A percentile compares a stretch with the other conserved stretches of the same genome.
Conservation (phyloP, 1,284 basidiomycete species). For the Coniferiporia weirii region DNA sequence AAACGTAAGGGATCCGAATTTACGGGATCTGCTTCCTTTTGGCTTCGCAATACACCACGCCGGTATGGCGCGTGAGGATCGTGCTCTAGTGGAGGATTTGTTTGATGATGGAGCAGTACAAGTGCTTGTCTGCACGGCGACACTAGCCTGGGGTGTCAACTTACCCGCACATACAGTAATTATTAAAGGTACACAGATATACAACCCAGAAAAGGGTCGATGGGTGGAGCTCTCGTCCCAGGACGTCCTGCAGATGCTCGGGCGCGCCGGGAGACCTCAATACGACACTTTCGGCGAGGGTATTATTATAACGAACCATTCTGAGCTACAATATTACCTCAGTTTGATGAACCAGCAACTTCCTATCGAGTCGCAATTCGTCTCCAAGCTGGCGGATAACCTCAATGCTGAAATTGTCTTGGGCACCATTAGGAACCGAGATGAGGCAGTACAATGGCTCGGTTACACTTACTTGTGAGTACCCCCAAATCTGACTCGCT, state of each 20-base stretch:
- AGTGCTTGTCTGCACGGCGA: slow-evolving; percentile 95
- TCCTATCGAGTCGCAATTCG: slow-evolving; percentile 96
- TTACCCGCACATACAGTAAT: slow-evolving; percentile 97
- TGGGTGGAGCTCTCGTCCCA: slow-evolving; percentile 97
- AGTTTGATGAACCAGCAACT: slow-evolving; percentile 92
- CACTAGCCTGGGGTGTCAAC: slow-evolving; percentile 99
- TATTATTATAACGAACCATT: slow-evolving; percentile 98
- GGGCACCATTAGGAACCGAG: slow-evolving; percentile 91
- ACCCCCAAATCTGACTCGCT: background rate
- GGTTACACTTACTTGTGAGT: slow-evolving; percentile 90
- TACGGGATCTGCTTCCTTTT: slow-evolving; percentile 91
- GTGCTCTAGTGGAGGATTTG: slow-evolving; percentile 90
- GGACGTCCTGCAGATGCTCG: slow-evolving; percentile 98
- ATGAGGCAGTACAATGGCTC: slow-evolving; percentile 97
- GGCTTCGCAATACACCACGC: slow-evolving; percentile 99
- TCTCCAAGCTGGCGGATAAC: slow-evolving; percentile 90
- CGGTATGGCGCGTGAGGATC: slow-evolving; percentile 95
- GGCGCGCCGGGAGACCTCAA: slow-evolving; percentile 95
- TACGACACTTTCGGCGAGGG: slow-evolving; percentile 98
- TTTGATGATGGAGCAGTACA: slow-evolving; percentile 93
- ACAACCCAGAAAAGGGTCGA: slow-evolving; percentile 97
- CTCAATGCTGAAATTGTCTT: slow-evolving; percentile 97
- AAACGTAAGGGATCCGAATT: slow-evolving; percentile 79
- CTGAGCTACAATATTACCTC: slow-evolving; percentile 95
- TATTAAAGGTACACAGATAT: slow-evolving; percentile 99